A percentile compares a stretch with the other conserved stretches of the same genome.
phyloP scores from a whole-genome alignment of 2,329 filamentous ascomycete species.

The Coniella lustricola region DNA sequence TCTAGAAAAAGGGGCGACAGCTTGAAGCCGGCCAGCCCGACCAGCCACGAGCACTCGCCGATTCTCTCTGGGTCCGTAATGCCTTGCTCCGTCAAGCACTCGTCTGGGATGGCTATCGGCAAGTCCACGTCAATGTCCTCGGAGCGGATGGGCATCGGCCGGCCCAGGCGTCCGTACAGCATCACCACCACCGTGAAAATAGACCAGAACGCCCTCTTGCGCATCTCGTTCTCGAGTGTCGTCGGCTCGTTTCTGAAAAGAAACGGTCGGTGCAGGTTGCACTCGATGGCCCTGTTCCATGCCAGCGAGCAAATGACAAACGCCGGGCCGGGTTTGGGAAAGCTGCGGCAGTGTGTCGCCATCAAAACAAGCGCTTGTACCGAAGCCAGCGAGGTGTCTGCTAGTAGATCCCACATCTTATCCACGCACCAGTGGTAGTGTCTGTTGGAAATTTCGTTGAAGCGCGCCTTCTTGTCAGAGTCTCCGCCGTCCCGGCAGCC shows the following conservation, averaged over 20 bases:
- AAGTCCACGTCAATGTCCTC: conserved; percentile 76
- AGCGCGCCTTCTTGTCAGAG: conserved; percentile 42
- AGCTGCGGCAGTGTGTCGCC: conserved; percentile 64
- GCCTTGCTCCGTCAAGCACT: conserved; percentile 58
- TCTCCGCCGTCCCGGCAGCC: conserved; percentile 60
- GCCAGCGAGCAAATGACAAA: conserved; percentile 61
- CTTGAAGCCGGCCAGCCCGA: conserved; percentile 60
- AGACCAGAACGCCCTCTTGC: conserved; percentile 73
- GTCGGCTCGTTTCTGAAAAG: conserved; percentile 41
- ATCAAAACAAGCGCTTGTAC: conserved; percentile 70
- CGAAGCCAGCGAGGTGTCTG: conserved; percentile 55
- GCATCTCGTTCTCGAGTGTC: conserved; percentile 64
- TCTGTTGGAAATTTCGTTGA: conserved; percentile 61
- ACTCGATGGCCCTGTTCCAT: conserved; percentile 63
- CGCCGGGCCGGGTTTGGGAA: conserved; percentile 71
- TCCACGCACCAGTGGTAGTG: conserved; percentile 72
- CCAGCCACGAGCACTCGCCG: conserved; percentile 58
- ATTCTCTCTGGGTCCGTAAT: conserved; percentile 44
- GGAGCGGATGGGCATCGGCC: conserved; percentile 66
- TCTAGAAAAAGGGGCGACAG: conserved; percentile 62
- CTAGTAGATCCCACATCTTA: conserved; percentile 59
- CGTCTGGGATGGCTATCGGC: conserved; percentile 64
- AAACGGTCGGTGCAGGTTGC: conserved; percentile 67
- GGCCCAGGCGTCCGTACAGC: conserved; percentile 68
- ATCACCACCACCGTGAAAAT: conserved; percentile 59